These are phyloP conservation scores for Cryptococcus hybrid DNA, from an alignment of 1,284 basidiomycete species.

Conservation along the genomic window DNA sequence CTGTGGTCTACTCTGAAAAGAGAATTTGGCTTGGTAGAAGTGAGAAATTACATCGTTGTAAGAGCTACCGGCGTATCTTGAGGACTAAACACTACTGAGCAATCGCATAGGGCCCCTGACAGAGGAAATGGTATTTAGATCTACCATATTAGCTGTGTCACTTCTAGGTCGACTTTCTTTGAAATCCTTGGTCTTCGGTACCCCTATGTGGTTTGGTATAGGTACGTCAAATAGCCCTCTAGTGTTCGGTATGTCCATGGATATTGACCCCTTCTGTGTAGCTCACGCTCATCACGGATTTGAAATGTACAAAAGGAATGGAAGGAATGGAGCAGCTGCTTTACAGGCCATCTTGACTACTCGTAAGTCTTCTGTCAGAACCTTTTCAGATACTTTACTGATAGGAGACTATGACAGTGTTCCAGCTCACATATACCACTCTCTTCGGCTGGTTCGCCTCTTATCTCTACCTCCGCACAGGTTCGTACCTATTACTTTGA, in stretches of 20 bases:
- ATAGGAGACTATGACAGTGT: conserved; percentile 55
- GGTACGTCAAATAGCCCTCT: conserved; percentile 56
- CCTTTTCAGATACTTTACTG: not conserved
- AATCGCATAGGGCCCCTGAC: conserved; percentile 68
- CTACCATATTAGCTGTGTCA: conserved; percentile 74
- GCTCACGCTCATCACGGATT: conserved; percentile 91
- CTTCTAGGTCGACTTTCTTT: conserved; percentile 63
- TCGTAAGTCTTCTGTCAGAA: conserved; percentile 56
- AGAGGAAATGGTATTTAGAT: conserved; percentile 90
- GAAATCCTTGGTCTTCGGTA: conserved; percentile 66
- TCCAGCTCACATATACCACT: conserved; percentile 86
- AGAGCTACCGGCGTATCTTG: conserved; percentile 37
- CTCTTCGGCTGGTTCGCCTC: conserved; percentile 88
- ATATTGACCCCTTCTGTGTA: conserved; percentile 35
- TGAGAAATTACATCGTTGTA: conserved; percentile 77
- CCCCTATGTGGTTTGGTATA: conserved; percentile 84
- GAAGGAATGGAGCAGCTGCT: conserved; percentile 62
- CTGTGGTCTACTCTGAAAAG: conserved; percentile 10
- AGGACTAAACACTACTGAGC: not conserved
- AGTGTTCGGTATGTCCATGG: conserved; percentile 50
- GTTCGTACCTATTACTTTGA: conserved; percentile 57
- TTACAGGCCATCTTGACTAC: conserved; percentile 60
- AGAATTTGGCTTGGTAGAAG: conserved; percentile 32
- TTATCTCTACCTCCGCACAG: conserved; percentile 78
- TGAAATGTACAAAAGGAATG: conserved; percentile 72